Conservation (phyloP, 768 basidiomycete genomes). For the Boletus speciosus region DNA sequence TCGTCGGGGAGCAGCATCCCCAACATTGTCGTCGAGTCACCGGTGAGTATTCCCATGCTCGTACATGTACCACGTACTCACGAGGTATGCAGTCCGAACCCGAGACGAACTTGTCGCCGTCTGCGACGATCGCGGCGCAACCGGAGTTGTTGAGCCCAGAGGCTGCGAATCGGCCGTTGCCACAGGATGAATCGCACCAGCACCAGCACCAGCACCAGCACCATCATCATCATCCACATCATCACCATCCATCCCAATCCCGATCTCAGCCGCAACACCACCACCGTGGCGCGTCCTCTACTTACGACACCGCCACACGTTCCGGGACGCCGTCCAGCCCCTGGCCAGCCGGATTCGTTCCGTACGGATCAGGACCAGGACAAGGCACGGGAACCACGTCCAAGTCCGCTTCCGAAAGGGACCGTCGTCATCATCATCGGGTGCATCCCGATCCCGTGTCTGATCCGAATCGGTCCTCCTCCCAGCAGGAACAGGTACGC, state of each 20-base stretch:
- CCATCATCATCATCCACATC: conserved; percentile 3
- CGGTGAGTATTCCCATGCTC: conserved; percentile 32
- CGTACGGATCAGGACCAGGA: conserved; percentile 2
- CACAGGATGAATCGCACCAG: conserved; percentile 13
- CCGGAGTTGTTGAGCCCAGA: conserved; percentile 45
- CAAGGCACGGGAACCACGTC: background rate
- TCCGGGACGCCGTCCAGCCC: conserved; percentile 9
- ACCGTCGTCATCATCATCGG: background rate
- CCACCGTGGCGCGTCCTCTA: background rate
- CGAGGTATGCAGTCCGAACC: conserved; percentile 37
- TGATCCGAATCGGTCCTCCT: background rate
- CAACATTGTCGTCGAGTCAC: conserved; percentile 45
- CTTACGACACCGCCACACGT: conserved; percentile 1
- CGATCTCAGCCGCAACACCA: conserved; percentile 1
- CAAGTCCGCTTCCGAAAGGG: background rate
- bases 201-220: background rate
- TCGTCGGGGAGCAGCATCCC: conserved; percentile 37
- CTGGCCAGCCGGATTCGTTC: conserved; percentile 22
- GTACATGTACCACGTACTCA: background rate
- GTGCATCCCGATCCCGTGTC: background rate
- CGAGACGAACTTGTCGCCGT: conserved; percentile 34
- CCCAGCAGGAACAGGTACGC: background rate
- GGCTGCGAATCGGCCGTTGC: conserved; percentile 30
- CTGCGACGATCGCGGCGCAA: conserved; percentile 28
- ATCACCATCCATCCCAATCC: background rate